Evolutionary conservation across 441 rosid species (phyloP).

Genomic region (Adansonia madagascariensis): DNA sequence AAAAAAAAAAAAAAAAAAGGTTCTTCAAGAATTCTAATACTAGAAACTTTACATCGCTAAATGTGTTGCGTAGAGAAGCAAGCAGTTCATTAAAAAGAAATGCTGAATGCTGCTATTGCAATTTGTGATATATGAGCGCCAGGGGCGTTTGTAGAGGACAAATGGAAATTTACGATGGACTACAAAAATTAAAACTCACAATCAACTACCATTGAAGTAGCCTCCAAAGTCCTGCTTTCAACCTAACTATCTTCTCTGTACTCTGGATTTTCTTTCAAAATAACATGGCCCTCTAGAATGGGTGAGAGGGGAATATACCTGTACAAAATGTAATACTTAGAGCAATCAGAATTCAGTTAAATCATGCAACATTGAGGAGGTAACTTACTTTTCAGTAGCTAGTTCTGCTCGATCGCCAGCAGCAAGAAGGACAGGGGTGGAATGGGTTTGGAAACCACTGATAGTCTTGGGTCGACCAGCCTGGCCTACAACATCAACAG

Average conservation of each 20-base stretch:
- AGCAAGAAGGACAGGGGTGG: constrained; percentile 90
- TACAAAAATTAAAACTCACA: background rate
- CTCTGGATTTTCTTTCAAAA: constrained; percentile 80
- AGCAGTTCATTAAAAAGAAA: background rate
- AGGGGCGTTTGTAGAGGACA: background rate
- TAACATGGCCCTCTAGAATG: constrained; percentile 87
- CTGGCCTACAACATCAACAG: constrained; percentile 94
- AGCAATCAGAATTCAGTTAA: background rate
- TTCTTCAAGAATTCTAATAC: background rate
- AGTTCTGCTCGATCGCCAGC: constrained; percentile 94
- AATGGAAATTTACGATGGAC: background rate
- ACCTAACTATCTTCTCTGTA: constrained; percentile 53
- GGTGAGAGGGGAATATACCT: constrained; percentile 91
- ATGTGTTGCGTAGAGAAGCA: background rate
- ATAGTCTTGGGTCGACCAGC: constrained; percentile 94
- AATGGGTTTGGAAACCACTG: constrained; percentile 93
- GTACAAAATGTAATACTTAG: constrained; percentile 32
- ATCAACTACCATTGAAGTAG: background rate
- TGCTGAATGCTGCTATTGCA: background rate
- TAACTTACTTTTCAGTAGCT: constrained; percentile 86
- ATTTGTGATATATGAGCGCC: background rate
- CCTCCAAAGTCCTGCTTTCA: background rate
- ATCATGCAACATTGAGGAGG: background rate
- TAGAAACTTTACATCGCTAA: too few relatives aligned
- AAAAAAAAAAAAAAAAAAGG: background rate